Conservation (phyloP, 345 rosid species). For the Brassica nigra region DNA sequence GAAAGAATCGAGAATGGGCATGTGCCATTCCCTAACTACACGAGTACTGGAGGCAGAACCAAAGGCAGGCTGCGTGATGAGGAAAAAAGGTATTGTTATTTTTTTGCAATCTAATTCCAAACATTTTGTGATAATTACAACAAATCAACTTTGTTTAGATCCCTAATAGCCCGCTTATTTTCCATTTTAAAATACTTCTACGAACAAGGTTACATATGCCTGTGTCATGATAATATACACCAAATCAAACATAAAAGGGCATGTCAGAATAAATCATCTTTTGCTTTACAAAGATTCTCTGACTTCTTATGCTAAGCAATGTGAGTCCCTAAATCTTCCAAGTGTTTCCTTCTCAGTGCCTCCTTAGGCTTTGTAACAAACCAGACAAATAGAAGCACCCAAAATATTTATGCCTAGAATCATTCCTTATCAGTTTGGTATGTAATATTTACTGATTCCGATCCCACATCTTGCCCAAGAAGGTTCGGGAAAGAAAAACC, state of each 20-base stretch:
- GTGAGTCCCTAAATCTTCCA: conserved; percentile 28
- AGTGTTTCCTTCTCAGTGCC: conserved; percentile 28
- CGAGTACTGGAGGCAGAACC: conserved; percentile 42
- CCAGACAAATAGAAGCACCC: not conserved
- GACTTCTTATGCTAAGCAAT: conserved; percentile 26
- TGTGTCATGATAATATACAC: not conserved
- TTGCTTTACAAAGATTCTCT: not conserved
- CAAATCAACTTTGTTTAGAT: conserved; percentile 18
- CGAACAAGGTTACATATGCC: not conserved
- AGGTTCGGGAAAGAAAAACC: not conserved
- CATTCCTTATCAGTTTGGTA: conserved; percentile 20
- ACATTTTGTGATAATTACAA: conserved; percentile 4
- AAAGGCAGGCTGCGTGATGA: conserved; percentile 40
- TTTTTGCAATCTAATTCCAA: not conserved
- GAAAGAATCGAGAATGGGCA: conserved; percentile 75
- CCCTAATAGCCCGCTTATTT: conserved; percentile 5
- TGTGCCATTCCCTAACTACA: conserved; percentile 81
- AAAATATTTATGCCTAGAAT: conserved; percentile 9
- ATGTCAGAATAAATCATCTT: conserved; percentile 27
- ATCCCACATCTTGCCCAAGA: conserved; percentile 13
- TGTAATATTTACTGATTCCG: conserved; percentile 1
- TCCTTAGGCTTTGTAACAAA: conserved; percentile 8
- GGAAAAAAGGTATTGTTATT: conserved; percentile 44
- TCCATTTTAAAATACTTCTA: conserved; percentile 18
- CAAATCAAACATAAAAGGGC: not conserved